These are phyloP conservation scores for Lenzites betulinus DNA, from an alignment of 768 basidiomycete species.

Conservation along the genomic window DNA sequence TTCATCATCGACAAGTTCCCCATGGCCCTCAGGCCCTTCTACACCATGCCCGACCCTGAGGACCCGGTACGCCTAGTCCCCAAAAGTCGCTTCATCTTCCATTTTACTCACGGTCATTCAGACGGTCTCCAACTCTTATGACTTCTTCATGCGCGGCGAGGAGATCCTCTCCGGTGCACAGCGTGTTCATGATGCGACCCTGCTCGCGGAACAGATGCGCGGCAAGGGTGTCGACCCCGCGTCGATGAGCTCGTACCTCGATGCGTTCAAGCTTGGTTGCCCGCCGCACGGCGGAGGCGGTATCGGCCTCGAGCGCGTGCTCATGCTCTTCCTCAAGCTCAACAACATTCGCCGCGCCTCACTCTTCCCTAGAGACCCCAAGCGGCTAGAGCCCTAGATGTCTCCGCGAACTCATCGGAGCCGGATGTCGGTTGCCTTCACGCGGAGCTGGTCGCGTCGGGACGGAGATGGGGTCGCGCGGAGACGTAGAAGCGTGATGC, in stretches of 20 bases:
- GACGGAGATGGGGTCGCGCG: background rate
- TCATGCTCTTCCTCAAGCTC: conserved; percentile 97
- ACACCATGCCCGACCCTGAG: conserved; percentile 97
- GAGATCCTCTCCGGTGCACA: conserved; percentile 99
- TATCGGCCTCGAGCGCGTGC: conserved; percentile 90
- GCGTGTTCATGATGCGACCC: conserved; percentile 87
- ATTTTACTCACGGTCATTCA: conserved; percentile 31
- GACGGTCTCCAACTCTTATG: conserved; percentile 96
- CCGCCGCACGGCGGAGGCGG: conserved; percentile 97
- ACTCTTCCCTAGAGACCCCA: conserved; percentile 96
- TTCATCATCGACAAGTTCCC: conserved; percentile 99
- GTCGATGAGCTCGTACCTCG: conserved; percentile 89
- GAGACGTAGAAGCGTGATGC: conserved; percentile 6
- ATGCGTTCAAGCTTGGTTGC: conserved; percentile 94
- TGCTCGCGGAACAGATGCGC: conserved; percentile 85
- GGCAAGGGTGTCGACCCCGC: conserved; percentile 87
- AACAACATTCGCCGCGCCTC: conserved; percentile 93
- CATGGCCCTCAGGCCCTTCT: conserved; percentile 92
- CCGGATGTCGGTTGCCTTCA: background rate
- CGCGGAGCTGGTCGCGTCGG: background rate
- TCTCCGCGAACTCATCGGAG: background rate
- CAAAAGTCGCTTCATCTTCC: background rate
- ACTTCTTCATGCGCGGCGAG: conserved; percentile 99
- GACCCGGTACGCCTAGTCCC: conserved; percentile 62
- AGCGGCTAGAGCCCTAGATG: conserved; percentile 80